These are phyloP conservation scores for Staphylotrichum longicolle DNA, from an alignment of 495 filamentous ascomycete genomes.

Conservation along the genomic window DNA sequence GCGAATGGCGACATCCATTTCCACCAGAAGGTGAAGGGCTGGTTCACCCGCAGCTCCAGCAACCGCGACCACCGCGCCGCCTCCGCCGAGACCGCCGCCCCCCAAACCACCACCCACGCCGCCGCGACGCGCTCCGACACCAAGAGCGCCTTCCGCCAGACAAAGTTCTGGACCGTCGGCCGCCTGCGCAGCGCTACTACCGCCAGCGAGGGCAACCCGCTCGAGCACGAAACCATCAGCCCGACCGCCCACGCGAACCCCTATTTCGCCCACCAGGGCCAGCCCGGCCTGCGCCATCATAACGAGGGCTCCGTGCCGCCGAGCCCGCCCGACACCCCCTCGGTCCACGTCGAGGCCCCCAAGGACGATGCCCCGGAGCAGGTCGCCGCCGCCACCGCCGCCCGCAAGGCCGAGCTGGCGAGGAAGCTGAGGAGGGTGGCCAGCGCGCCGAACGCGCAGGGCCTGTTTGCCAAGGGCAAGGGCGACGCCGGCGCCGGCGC, in stretches of 20 bases:
- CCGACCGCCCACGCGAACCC: conserved; percentile 95
- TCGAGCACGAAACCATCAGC: conserved; percentile 85
- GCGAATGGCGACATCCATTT: conserved; percentile 60
- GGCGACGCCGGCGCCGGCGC: conserved; percentile 25
- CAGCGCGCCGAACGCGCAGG: conserved; percentile 95
- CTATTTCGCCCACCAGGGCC: conserved; percentile 96
- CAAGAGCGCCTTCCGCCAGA: conserved; percentile 66
- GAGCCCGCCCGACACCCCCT: conserved; percentile 91
- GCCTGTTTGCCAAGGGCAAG: conserved; percentile 70
- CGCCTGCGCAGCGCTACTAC: conserved; percentile 81
- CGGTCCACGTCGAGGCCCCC: conserved; percentile 67
- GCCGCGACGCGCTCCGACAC: conserved; percentile 17
- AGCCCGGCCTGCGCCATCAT: conserved; percentile 86
- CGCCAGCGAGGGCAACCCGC: conserved; percentile 86
- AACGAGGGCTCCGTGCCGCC: conserved; percentile 94
- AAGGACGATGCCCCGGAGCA: conserved; percentile 56
- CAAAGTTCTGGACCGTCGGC: conserved; percentile 75
- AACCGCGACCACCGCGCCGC: conserved; percentile 39
- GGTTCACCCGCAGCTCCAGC: conserved; percentile 85
- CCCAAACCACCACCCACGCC: conserved; percentile 22
- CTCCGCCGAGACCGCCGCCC: conserved; percentile 42
- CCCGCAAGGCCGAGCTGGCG: conserved; percentile 89
- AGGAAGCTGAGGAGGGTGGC: conserved; percentile 90
- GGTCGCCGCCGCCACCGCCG: conserved; percentile 69
- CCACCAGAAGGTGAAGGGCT: conserved; percentile 89